These are phyloP conservation scores for Chrysosphaeria jannelii DNA, from an alignment of 2,329 filamentous ascomycete species.

Conservation along the genomic window DNA sequence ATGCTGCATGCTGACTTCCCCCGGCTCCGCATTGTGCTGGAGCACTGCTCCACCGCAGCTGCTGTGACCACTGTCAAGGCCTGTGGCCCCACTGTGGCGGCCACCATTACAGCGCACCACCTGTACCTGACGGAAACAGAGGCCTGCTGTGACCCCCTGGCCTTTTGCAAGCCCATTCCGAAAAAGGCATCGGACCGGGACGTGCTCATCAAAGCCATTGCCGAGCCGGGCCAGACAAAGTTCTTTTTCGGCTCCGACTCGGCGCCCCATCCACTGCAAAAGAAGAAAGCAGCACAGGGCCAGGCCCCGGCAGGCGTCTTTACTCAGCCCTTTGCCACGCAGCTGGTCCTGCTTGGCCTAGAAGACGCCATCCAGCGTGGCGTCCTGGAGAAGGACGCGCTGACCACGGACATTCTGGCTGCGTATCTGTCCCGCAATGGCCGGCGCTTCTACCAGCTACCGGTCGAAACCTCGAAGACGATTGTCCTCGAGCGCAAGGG, in stretches of 20 bases:
- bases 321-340: slow-evolving; percentile 39
- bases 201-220: slow-evolving; percentile 34
- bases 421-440: slow-evolving; percentile 23
- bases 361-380: slow-evolving; percentile 27
- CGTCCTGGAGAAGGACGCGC: slow-evolving; percentile 17
- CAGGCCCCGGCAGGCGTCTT: slow-evolving; percentile 46
- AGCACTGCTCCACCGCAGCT: slow-evolving; percentile 69
- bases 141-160: slow-evolving; percentile 5
- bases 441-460: slow-evolving; percentile 21
- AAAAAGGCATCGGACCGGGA: slow-evolving; percentile 43
- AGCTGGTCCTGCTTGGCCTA: slow-evolving; percentile 25
- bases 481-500: slow-evolving; percentile 13
- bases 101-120: slow-evolving; percentile 68
- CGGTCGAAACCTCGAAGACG: slow-evolving; percentile 6
- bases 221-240: slow-evolving; percentile 24
- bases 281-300: slow-evolving; percentile 19
- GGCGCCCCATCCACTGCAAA: slow-evolving; percentile 30
- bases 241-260: slow-evolving; percentile 45
- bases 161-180: slow-evolving; percentile 37
- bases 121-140: slow-evolving; percentile 24
- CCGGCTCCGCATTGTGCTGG: slow-evolving; percentile 25
- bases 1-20: slow-evolving; percentile 50
- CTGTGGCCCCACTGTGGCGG: slow-evolving; percentile 50
- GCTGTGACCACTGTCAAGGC: slow-evolving; percentile 48
- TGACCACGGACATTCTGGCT: slow-evolving; percentile 22